These are phyloP conservation scores for Chimonanthus salicifolius DNA, from an alignment of 164 flowering plant genomes.

Conservation along the genomic window DNA sequence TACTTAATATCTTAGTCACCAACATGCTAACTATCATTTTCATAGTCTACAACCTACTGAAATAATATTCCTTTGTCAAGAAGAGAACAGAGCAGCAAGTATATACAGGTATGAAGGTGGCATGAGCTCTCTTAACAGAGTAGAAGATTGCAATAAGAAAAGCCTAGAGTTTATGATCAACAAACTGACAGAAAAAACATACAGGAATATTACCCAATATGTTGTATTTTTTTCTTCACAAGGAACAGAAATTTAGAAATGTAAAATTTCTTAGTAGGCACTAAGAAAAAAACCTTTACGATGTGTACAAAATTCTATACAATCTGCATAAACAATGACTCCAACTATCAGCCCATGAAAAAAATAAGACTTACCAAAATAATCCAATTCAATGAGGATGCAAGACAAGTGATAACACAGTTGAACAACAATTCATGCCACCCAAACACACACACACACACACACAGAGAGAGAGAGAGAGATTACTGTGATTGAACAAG, in stretches of 20 bases:
- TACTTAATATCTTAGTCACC: not conserved
- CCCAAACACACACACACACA: too few species aligned
- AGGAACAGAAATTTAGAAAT: too few species aligned
- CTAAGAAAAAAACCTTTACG: not conserved
- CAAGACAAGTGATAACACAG: not conserved
- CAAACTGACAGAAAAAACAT: not conserved
- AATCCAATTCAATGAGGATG: not conserved
- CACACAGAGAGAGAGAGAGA: not conserved
- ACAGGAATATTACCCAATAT: not conserved
- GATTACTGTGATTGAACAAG: conserved; percentile 82
- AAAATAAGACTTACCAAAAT: not conserved
- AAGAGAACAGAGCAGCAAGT: not conserved
- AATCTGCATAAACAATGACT: not conserved
- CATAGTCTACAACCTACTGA: not conserved
- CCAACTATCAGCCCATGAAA: not conserved
- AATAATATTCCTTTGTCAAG: not conserved
- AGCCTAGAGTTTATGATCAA: not conserved
- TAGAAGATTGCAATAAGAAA: not conserved
- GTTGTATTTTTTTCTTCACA: too few species aligned
- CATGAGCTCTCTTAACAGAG: not conserved
- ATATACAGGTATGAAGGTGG: not conserved
- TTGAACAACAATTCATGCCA: not conserved
- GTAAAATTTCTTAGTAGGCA: not conserved
- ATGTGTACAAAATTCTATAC: not conserved
- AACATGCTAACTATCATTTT: not conserved